Evolutionary conservation across 75 land plant species (phyloP).

Genomic region (Cunninghamia lanceolata): DNA sequence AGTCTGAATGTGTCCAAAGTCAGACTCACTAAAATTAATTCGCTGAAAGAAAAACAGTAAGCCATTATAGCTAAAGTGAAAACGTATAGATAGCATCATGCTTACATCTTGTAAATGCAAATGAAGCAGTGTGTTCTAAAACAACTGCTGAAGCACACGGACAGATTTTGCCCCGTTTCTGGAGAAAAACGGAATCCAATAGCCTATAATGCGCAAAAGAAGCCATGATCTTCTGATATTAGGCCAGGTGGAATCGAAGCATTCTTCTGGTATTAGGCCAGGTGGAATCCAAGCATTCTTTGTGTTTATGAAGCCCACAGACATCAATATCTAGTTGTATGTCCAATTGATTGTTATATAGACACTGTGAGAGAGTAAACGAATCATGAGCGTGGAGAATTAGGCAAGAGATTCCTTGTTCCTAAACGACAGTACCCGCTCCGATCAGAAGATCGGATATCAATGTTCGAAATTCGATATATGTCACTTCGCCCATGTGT

Average conservation of each 20-base stretch:
- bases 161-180: not conserved
- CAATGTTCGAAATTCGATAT: not conserved
- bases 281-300: too few species aligned
- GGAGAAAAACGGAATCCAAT: not conserved
- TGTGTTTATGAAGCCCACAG: too few species aligned
- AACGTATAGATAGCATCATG: not conserved
- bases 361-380: not conserved
- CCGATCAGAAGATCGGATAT: not conserved
- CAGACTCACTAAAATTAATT: too few species aligned
- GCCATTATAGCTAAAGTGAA: not conserved
- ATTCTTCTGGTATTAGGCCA: too few species aligned
- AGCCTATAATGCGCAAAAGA: not conserved
- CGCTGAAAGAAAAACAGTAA: not conserved
- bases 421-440: not conserved
- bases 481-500: not conserved
- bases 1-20: not conserved
- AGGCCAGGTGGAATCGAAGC: too few species aligned
- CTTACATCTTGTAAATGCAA: not conserved
- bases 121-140: not conserved
- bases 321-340: too few species aligned
- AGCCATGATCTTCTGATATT: not conserved
- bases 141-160: not conserved
- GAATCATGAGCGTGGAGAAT: not conserved
- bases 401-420: not conserved
- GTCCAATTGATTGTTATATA: too few species aligned